Percentiles rank a stretch among this genome's conserved stretches.
phyloP scores from a whole-genome alignment of 2,329 filamentous ascomycete genomes.

The Tolypocladium guangdongense region DNA sequence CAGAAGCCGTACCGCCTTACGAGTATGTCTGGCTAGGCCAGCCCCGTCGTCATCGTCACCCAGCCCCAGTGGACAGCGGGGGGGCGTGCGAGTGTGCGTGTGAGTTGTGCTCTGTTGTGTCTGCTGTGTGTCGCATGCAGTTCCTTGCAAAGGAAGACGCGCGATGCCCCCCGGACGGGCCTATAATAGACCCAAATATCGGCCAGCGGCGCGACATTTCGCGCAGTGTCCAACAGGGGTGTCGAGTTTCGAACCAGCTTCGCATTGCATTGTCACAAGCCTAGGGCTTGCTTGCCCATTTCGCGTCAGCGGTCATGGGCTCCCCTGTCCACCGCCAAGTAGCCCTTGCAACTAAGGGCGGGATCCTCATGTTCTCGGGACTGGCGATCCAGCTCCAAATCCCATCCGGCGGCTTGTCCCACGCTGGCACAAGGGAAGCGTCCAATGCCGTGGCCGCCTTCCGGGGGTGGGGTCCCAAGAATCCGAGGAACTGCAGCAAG shows the following conservation, averaged over 20 bases:
- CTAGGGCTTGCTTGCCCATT: not conserved
- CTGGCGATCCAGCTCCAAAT: not conserved
- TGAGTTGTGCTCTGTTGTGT: not conserved
- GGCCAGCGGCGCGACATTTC: not conserved
- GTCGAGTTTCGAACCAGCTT: constrained; percentile 1
- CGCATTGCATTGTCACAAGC: constrained; percentile 1
- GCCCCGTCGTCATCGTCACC: constrained; percentile 1
- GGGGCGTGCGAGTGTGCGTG: not conserved
- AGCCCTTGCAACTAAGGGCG: not conserved
- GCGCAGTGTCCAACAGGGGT: constrained; percentile 1
- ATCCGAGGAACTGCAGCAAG: constrained; percentile 1
- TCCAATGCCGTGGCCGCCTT: not conserved
- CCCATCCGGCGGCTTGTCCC: not conserved
- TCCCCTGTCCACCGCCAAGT: not conserved
- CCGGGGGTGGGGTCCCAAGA: constrained; percentile 1
- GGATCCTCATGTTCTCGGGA: not conserved
- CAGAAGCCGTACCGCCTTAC: constrained; percentile 2
- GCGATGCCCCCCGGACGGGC: not conserved
- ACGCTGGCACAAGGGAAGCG: not conserved
- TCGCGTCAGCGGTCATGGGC: not conserved
- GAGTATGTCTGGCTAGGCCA: constrained; percentile 1
- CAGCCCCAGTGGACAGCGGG: not conserved
- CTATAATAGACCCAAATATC: constrained; percentile 1
- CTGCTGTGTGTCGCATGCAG: not conserved
- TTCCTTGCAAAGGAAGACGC: not conserved